A percentile compares a stretch with the other conserved stretches of the same genome.
Evolutionary conservation across 441 rosid genomes (phyloP).

Genomic region (Macaranga tanarius): DNA sequence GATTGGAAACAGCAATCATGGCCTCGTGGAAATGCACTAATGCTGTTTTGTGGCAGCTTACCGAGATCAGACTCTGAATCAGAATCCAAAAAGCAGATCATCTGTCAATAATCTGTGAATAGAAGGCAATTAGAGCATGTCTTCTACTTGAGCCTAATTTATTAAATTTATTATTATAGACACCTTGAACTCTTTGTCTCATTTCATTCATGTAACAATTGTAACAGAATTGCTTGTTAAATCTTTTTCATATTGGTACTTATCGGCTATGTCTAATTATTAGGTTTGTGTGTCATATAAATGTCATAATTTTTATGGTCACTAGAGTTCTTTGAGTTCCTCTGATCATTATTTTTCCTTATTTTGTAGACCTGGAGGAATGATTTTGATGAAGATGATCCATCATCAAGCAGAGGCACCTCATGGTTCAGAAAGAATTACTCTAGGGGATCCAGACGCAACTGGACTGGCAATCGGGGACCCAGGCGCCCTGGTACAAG

Average conservation of each 20-base stretch:
- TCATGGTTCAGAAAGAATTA: slow-evolving; percentile 68
- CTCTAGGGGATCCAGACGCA: slow-evolving; percentile 43
- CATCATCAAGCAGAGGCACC: slow-evolving; percentile 42
- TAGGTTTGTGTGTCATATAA: neutral
- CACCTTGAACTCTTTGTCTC: neutral
- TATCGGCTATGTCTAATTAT: neutral
- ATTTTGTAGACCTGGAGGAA: slow-evolving; percentile 52
- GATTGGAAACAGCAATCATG: neutral
- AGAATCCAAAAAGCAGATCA: neutral
- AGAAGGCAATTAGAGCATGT: neutral
- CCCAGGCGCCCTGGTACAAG: slow-evolving; percentile 43
- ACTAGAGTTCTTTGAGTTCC: neutral
- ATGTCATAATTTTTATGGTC: neutral
- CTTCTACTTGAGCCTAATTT: neutral
- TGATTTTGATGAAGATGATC: slow-evolving; percentile 49
- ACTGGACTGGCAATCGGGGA: slow-evolving; percentile 38
- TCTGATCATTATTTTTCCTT: slow-evolving; percentile 14
- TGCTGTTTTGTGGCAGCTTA: neutral
- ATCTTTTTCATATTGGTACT: neutral
- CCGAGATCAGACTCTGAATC: neutral
- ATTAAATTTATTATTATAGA: neutral
- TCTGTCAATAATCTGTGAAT: neutral
- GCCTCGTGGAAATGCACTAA: neutral
- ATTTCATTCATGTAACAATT: neutral
- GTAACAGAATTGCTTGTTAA: neutral